These are phyloP conservation scores for Dinochytrium kinnereticum DNA, from an alignment of 371 early-diverging fungal genomes.

Conservation along the genomic window DNA sequence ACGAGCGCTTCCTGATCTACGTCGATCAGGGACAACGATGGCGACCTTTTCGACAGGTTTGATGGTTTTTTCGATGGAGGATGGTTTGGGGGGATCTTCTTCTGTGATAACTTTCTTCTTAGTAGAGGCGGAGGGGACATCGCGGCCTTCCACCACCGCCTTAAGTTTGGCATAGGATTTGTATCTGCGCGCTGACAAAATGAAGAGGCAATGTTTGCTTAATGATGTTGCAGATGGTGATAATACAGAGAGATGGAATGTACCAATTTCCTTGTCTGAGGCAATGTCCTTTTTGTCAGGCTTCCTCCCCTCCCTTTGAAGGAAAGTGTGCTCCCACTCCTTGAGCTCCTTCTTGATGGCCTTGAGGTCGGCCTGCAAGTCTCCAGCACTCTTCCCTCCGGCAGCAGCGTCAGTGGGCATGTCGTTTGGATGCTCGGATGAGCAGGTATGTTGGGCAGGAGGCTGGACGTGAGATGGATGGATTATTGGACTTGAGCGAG, in stretches of 20 bases:
- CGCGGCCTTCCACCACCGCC: conserved; percentile 28
- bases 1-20: too few relatives aligned
- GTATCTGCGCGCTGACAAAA: conserved; percentile 45
- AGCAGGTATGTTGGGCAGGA: not conserved
- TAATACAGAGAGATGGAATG: too few relatives aligned
- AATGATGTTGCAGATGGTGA: not conserved
- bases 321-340: conserved; percentile 60
- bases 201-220: not conserved
- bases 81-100: not conserved
- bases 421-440: not conserved
- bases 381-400: not conserved
- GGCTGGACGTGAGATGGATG: too few relatives aligned
- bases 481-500: too few relatives aligned
- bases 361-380: conserved; percentile 45
- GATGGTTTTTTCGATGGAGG: not conserved
- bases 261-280: conserved; percentile 48
- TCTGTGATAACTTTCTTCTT: not conserved
- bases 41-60: not conserved
- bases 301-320: conserved; percentile 49
- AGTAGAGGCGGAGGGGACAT: not conserved
- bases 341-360: conserved; percentile 56
- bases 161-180: conserved; percentile 55
- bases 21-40: not conserved
- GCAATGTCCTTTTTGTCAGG: conserved; percentile 61
- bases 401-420: not conserved